Evolutionary conservation across 2,329 filamentous ascomycete genomes (phyloP).

Genomic region (Aureobasidium pullulans): DNA sequence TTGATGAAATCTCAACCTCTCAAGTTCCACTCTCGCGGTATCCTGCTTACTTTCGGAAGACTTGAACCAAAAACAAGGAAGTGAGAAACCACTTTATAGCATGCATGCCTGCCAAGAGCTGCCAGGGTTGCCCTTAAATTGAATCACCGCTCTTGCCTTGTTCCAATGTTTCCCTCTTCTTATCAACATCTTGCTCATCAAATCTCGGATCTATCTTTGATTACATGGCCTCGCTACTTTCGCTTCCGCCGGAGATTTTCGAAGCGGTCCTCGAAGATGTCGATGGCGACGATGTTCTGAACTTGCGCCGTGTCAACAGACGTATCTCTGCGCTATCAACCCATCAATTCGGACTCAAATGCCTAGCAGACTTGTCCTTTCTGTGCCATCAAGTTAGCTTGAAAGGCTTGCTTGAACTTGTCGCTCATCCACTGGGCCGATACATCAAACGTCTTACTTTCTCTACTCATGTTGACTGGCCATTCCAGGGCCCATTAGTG

Average conservation of each 20-base stretch:
- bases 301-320: neutral
- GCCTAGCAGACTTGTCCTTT: neutral
- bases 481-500: no score
- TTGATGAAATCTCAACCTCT: neutral
- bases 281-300: neutral
- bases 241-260: neutral
- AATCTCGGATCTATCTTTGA: no score
- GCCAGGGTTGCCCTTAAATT: neutral
- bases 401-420: neutral
- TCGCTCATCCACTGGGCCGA: neutral
- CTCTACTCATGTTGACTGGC: neutral
- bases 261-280: neutral
- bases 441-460: neutral
- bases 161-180: no score
- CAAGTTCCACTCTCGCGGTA: no score
- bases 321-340: neutral
- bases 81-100: neutral
- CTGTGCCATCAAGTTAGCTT: neutral
- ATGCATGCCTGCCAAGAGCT: slow-evolving; percentile 1
- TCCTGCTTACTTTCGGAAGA: neutral
- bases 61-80: neutral
- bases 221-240: neutral
- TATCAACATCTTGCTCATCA: no score
- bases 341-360: neutral
- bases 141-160: no score